Evolutionary conservation across 1,284 basidiomycete species (phyloP).

Genomic region (Boletus sp.): DNA sequence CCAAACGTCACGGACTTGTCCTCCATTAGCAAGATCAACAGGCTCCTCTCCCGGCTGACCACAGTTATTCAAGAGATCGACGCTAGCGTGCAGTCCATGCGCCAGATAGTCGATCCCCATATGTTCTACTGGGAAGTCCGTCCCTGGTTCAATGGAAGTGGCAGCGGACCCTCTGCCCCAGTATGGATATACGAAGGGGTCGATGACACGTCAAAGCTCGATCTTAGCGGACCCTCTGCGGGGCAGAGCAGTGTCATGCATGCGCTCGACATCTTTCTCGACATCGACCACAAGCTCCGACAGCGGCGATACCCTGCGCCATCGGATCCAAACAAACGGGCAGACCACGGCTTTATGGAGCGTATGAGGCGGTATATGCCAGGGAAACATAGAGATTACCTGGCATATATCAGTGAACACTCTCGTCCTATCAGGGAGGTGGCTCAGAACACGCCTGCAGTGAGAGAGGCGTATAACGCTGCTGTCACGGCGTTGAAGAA

Average conservation of each 20-base stretch:
- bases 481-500: conserved; percentile 76
- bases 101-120: conserved; percentile 77
- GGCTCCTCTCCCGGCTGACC: conserved; percentile 70
- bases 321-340: conserved; percentile 57
- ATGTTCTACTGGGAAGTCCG: conserved; percentile 89
- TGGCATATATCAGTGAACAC: conserved; percentile 47
- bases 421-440: conserved; percentile 55
- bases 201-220: conserved; percentile 49
- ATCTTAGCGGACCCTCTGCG: conserved; percentile 86
- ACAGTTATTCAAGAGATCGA: conserved; percentile 72
- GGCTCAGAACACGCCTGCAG: conserved; percentile 49
- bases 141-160: conserved; percentile 90
- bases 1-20: conserved; percentile 70
- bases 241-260: conserved; percentile 93
- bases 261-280: conserved; percentile 75
- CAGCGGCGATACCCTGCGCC: conserved; percentile 68
- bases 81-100: conserved; percentile 66
- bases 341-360: conserved; percentile 75
- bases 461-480: conserved; percentile 74
- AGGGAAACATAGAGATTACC: conserved; percentile 68
- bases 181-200: conserved; percentile 88
- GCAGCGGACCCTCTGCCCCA: conserved; percentile 47
- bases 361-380: conserved; percentile 82
- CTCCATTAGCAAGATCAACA: conserved; percentile 66
- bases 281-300: conserved; percentile 78